Percentiles rank a stretch among this genome's conserved stretches.
Conservation (phyloP, 1,284 basidiomycete genomes). For the Malassezia globosa region DNA sequence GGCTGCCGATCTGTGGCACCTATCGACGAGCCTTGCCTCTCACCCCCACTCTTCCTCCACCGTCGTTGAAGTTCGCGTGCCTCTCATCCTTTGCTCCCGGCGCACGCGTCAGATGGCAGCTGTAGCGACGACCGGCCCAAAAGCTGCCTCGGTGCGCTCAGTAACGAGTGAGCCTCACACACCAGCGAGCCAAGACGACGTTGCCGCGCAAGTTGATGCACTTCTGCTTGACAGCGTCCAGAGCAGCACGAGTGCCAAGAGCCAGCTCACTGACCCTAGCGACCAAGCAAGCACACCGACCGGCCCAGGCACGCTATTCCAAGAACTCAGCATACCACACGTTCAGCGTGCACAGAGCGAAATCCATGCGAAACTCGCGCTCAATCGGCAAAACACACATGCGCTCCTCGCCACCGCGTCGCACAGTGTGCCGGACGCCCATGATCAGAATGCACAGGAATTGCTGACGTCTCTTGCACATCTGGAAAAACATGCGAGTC, state of each 20-base stretch:
- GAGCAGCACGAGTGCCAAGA: too few relatives aligned
- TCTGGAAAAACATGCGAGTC: conserved; percentile 66
- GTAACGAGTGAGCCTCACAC: neutral
- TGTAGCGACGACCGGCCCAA: neutral
- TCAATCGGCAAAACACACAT: neutral
- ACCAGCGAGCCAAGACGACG: neutral
- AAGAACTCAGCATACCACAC: neutral
- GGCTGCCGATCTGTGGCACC: too few relatives aligned
- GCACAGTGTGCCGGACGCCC: neutral
- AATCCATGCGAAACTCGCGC: neutral
- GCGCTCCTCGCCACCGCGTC: neutral
- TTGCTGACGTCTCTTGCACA: conserved; percentile 82
- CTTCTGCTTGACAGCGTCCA: neutral
- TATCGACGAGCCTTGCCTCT: too few relatives aligned
- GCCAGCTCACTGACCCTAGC: too few relatives aligned
- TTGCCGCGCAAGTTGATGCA: neutral
- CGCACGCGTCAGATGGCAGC: neutral
- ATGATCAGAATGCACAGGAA: conserved; percentile 14
- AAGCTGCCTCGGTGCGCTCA: neutral
- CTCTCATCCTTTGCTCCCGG: too few relatives aligned
- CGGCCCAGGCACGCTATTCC: neutral
- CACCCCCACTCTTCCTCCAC: too few relatives aligned
- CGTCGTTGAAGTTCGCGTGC: too few relatives aligned
- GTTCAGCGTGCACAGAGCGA: conserved; percentile 7
- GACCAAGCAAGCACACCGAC: too few relatives aligned